phyloP scores from a whole-genome alignment of 1,284 basidiomycete species.

The Boletus semigastroideus region DNA sequence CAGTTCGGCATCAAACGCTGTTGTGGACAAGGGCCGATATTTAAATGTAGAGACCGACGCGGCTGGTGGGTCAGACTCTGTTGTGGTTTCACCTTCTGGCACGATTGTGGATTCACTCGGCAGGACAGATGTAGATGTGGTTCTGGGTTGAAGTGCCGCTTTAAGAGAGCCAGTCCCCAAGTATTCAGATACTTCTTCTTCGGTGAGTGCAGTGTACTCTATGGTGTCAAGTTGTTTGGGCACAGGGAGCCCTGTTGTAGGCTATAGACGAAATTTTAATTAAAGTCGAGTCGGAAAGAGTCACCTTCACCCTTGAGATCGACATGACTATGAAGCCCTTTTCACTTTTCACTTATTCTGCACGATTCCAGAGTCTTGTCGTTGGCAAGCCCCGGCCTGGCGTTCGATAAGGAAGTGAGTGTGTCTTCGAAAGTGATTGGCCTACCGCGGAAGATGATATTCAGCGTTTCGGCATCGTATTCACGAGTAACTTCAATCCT shows the following conservation, averaged over 20 bases:
- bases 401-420: background rate
- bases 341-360: background rate
- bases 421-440: background rate
- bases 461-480: background rate
- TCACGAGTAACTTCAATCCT: slow-evolving; percentile 1
- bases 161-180: background rate
- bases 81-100: background rate
- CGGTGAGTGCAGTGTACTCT: background rate
- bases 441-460: slow-evolving; percentile 2
- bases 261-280: background rate
- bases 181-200: background rate
- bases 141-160: background rate
- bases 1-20: background rate
- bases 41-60: background rate
- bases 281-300: background rate
- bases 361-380: slow-evolving; percentile 5
- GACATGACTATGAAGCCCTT: background rate
- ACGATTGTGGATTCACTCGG: background rate
- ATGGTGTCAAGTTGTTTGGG: background rate
- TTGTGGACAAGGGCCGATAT: background rate
- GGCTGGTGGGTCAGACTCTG: background rate
- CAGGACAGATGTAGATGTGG: background rate
- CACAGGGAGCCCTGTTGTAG: background rate
- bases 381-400: background rate
- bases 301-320: background rate